These are phyloP conservation scores for Citrus australasica DNA, from an alignment of 345 rosid species.

Conservation along the genomic window DNA sequence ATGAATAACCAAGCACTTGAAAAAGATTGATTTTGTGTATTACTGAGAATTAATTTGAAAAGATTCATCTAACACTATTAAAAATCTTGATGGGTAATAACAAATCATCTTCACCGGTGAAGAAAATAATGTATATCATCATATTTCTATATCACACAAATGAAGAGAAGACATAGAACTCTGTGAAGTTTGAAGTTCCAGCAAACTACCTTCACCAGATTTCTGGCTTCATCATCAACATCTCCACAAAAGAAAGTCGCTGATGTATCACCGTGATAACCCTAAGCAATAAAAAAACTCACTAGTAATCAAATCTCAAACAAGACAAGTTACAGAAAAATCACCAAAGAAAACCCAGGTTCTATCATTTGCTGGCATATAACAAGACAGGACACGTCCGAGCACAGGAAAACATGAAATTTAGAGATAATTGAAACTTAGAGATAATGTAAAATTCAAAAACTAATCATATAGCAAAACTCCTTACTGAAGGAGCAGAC, in stretches of 20 bases:
- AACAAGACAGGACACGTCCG: neutral
- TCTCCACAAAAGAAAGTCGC: conserved; percentile 93
- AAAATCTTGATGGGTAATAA: neutral
- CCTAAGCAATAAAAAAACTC: conserved; percentile 36
- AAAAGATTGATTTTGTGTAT: neutral
- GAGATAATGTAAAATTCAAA: neutral
- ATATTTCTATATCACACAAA: neutral
- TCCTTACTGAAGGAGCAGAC: neutral
- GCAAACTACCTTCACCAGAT: conserved; percentile 65
- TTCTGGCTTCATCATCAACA: conserved; percentile 70
- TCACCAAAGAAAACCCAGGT: neutral
- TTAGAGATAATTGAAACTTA: neutral
- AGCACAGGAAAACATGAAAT: neutral
- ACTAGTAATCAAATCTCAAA: neutral
- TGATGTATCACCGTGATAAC: conserved; percentile 95
- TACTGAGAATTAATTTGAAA: neutral
- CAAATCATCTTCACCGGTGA: neutral
- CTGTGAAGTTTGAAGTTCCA: neutral
- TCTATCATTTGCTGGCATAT: neutral
- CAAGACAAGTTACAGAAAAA: conserved; percentile 6
- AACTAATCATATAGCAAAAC: neutral
- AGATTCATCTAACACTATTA: neutral
- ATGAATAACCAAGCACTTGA: neutral
- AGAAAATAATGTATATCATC: neutral
- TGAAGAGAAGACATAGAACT: neutral